These are phyloP conservation scores for carrot (Daucus carota) DNA, from an alignment of 129 eudicot genomes.

Conservation along the genomic window DH1_v3.0 NC_030387.2:662001-662500, in stretches of 20 bases:
- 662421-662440: neutral
- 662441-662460: too few species aligned
- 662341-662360: neutral
- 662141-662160: conserved; percentile 3
- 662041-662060: neutral
- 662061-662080: neutral
- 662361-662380: neutral
- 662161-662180: neutral
- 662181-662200: conserved; percentile 1
- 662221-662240: conserved; percentile 7
- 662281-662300: neutral
- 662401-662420: neutral
- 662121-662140: neutral
- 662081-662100: neutral
- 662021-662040: neutral
- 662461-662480: too few species aligned
- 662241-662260: neutral
- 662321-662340: neutral
- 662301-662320: conserved; percentile 4
- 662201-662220: neutral
- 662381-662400: neutral
- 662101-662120: neutral
- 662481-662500: too few species aligned
- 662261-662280: neutral
- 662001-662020: conserved; percentile 20